Evolutionary conservation across 352 stramenopile genomes (phyloP), one percentile per base, ranked within the genome.

Genomic region (Pythium volutum): DNA sequence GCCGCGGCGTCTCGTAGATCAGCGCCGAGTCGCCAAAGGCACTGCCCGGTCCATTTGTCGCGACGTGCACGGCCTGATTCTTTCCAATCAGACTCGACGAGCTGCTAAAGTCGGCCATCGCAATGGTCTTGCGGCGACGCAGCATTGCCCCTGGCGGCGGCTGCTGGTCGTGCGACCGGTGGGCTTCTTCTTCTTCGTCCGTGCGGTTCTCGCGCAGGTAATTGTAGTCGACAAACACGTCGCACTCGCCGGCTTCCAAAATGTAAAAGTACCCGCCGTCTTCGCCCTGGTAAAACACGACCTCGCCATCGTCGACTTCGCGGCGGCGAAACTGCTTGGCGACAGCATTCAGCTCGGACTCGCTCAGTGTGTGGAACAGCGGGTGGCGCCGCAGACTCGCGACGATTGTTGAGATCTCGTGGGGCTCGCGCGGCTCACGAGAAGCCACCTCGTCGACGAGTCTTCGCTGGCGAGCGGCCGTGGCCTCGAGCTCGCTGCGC

Each of bases 161-260:
- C 31, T 16, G 26, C 20, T 59, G 52, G 16, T 27, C 4, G 2
- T n/a, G n/a, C 43, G 31, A 42, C 26, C 49, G 15, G n/a, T 62
- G 51, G 22, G 70, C 22, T 64, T 22, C 48, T 42, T 50, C 52
- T 46, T 51, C 50, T 62, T 69, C 12, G 51, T 62, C 48, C 57
- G 58, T 61, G 76, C 62, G 75, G 18, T 70, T 89, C 57, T 77
- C 67, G 3, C 60, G 45, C n/a, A 87, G 49, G 52, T 89, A 76
- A 36, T 90, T 79, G 61, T 95, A 93, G 59, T 95, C 76, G 5
- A 95, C 84, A 55, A 86, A 88, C 5, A 94, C 84, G 45, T 95
- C 81, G 41, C 84, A 91, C 67, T 93, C 78, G 27, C 87, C 84
- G 22, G 76, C 47, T 50, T 93, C 70, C 25, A 95, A 69, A 55